phyloP scores from a whole-genome alignment of 306 rosid genomes.

The Herpetospermum pedunculosum region DNA sequence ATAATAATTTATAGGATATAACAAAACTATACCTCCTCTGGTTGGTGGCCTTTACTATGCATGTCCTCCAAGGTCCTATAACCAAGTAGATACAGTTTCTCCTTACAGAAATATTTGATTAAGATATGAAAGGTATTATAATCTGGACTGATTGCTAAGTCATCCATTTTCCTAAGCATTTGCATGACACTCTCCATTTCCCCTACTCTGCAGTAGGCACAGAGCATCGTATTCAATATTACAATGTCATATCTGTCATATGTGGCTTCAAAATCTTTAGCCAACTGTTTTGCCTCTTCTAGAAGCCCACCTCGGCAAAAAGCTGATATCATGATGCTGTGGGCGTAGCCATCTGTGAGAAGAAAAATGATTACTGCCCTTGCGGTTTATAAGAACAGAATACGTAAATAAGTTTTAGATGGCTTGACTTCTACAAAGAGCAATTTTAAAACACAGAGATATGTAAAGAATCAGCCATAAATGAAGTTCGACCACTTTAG shows the following conservation, averaged over 20 bases:
- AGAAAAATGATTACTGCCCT: conserved; percentile 8
- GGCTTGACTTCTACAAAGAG: background rate
- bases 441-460: background rate
- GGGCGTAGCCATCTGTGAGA: conserved; percentile 84
- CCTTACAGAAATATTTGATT: conserved; percentile 73
- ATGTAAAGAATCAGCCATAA: background rate
- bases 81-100: conserved; percentile 73
- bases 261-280: conserved; percentile 65
- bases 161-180: conserved; percentile 85
- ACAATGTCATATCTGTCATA: conserved; percentile 71
- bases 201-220: conserved; percentile 92
- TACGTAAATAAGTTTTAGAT: background rate
- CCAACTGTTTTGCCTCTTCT: conserved; percentile 71
- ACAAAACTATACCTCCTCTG: conserved; percentile 54
- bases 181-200: conserved; percentile 92
- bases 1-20: background rate
- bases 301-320: conserved; percentile 77
- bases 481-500: background rate
- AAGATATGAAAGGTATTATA: conserved; percentile 73
- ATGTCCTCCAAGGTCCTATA: conserved; percentile 74
- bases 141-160: conserved; percentile 71
- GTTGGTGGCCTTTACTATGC: conserved; percentile 71
- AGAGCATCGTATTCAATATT: conserved; percentile 75
- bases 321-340: conserved; percentile 90
- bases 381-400: background rate